phyloP scores from a whole-genome alignment of 257 asterid species.

The Cordia subcordata region DNA sequence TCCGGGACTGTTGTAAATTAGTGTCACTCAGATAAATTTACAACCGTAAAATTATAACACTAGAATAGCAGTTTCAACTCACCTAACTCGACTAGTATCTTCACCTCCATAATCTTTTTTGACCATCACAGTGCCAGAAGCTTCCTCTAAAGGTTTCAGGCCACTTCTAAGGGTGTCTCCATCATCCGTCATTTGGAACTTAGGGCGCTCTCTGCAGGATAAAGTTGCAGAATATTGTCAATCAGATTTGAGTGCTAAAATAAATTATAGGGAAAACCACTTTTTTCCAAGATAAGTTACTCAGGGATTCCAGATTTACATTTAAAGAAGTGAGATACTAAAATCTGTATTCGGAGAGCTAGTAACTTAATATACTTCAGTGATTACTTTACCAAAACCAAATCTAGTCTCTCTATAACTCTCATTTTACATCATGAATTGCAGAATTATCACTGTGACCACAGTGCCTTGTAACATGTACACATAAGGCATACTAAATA shows the following conservation, averaged over 20 bases:
- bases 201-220: conserved; percentile 48
- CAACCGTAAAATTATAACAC: conserved; percentile 1
- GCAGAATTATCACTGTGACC: too few relatives aligned
- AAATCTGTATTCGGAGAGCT: too few relatives aligned
- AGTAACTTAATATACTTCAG: too few relatives aligned
- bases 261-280: not conserved
- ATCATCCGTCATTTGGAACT: conserved; percentile 40
- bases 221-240: conserved; percentile 1
- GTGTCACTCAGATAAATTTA: conserved; percentile 23
- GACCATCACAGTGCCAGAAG: conserved; percentile 48
- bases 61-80: conserved; percentile 23
- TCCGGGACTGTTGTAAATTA: conserved; percentile 53
- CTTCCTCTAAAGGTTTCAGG: conserved; percentile 34
- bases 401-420: too few relatives aligned
- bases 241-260: not conserved
- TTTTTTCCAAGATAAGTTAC: too few relatives aligned
- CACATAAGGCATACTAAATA: too few relatives aligned
- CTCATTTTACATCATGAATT: too few relatives aligned
- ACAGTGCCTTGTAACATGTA: too few relatives aligned
- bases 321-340: not conserved
- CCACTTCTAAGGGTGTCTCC: conserved; percentile 32
- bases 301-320: too few relatives aligned
- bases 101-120: conserved; percentile 33
- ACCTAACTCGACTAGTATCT: conserved; percentile 52
- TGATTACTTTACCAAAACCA: too few relatives aligned